phyloP scores from a whole-genome alignment of 345 rosid genomes.

The Angophora floribunda region DNA sequence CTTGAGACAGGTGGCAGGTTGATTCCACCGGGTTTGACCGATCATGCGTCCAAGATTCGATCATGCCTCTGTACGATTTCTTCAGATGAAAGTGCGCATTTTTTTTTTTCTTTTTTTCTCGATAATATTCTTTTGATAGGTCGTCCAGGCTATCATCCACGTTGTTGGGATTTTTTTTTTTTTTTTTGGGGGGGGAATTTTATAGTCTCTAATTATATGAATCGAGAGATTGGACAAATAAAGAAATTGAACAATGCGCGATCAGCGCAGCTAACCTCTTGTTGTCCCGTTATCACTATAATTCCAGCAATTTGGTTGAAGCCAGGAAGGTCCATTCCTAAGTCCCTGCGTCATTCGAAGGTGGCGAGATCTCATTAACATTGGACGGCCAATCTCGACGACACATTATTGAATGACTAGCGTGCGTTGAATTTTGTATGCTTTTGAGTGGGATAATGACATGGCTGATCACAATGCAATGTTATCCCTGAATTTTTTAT shows the following conservation, averaged over 20 bases:
- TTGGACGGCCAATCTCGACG: not conserved
- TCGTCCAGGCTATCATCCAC: not conserved
- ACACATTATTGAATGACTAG: accelerated
- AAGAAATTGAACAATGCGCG: not conserved
- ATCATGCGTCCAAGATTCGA: not conserved
- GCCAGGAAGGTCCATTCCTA: not conserved
- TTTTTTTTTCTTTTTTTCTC: not conserved
- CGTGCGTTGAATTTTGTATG: not conserved
- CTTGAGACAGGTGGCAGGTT: not conserved
- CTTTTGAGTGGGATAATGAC: not conserved
- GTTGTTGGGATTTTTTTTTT: not conserved
- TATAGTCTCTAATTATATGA: not conserved
- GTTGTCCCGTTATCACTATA: not conserved
- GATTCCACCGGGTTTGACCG: not conserved
- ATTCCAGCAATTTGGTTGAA: not conserved
- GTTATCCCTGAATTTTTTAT: too few species aligned
- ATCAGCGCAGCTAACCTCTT: not conserved
- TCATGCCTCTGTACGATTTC: not conserved
- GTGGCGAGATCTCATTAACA: not conserved
- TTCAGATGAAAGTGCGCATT: not conserved
- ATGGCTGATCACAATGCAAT: too few species aligned
- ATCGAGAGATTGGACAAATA: not conserved
- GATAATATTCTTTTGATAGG: not conserved
- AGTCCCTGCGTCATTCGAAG: not conserved
- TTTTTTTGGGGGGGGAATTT: not conserved